Percentiles rank a stretch among this genome's conserved stretches.
Evolutionary conservation across 805 yeast genomes (phyloP).

Genomic region (Starmera dryadoides): DNA sequence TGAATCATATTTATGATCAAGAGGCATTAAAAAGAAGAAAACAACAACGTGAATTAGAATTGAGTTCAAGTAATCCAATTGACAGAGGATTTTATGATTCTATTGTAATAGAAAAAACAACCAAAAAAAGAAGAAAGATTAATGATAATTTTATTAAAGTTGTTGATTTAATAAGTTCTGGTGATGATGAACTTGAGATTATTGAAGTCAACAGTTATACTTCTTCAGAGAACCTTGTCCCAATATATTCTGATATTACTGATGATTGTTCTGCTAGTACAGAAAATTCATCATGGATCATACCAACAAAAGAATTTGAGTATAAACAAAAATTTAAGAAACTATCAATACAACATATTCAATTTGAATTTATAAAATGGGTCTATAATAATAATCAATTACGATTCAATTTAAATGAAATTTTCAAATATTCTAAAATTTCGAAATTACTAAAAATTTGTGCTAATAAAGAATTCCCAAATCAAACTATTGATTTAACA

Average conservation of each 20-base stretch:
- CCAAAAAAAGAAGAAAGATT: too few species aligned
- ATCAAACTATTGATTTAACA: slow-evolving; percentile 7
- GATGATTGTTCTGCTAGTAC: too few species aligned
- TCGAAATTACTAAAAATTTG: slow-evolving; percentile 9
- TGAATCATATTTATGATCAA: neutral
- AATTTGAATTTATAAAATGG: slow-evolving; percentile 16
- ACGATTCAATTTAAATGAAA: slow-evolving; percentile 12
- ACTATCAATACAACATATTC: slow-evolving; percentile 3
- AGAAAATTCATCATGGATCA: too few species aligned
- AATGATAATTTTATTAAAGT: too few species aligned
- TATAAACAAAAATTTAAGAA: neutral
- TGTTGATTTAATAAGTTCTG: too few species aligned
- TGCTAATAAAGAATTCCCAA: slow-evolving; percentile 9
- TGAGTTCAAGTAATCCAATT: too few species aligned
- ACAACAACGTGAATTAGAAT: neutral
- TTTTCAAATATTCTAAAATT: slow-evolving; percentile 8
- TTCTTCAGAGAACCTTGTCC: too few species aligned
- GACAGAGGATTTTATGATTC: too few species aligned
- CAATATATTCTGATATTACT: too few species aligned
- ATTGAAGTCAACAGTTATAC: too few species aligned
- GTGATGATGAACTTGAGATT: too few species aligned
- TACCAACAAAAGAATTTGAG: neutral
- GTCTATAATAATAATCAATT: slow-evolving; percentile 6
- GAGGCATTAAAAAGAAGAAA: neutral
- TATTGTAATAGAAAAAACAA: too few species aligned